Conservation (phyloP, 768 basidiomycete species). For the Boletales sp. region DNA sequence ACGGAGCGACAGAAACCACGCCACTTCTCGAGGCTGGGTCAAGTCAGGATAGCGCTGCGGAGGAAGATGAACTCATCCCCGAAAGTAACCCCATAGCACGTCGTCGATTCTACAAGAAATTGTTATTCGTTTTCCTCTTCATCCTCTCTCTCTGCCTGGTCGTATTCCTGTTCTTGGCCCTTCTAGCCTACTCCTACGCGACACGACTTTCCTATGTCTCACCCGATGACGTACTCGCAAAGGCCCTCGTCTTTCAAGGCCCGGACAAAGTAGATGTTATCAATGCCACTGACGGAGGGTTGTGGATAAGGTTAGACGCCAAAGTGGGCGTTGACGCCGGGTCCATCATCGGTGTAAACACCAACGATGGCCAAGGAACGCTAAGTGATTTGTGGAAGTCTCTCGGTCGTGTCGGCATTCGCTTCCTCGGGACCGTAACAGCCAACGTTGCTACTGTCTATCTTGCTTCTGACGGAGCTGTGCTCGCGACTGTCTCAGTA, state of each 20-base stretch:
- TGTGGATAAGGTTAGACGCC: conserved; percentile 58
- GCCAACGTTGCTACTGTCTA: conserved; percentile 50
- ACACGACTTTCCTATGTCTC: conserved; percentile 50
- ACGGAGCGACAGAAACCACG: conserved; percentile 27
- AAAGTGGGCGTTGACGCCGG: conserved; percentile 69
- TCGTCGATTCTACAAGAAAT: conserved; percentile 30
- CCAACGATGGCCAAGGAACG: conserved; percentile 40
- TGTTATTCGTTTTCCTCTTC: conserved; percentile 51
- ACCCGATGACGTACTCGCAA: conserved; percentile 55
- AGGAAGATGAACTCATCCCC: conserved; percentile 20
- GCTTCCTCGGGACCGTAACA: conserved; percentile 51
- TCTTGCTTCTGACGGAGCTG: conserved; percentile 39
- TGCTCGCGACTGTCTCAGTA: conserved; percentile 46
- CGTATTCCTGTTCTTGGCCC: conserved; percentile 38
- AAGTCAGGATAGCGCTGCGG: conserved; percentile 13
- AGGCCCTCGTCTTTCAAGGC: conserved; percentile 53
- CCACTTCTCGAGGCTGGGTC: conserved; percentile 27
- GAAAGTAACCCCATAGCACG: conserved; percentile 19
- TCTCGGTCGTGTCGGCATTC: conserved; percentile 66
- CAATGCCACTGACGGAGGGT: conserved; percentile 56
- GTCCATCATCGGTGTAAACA: conserved; percentile 51
- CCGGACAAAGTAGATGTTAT: conserved; percentile 62
- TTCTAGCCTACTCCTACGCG: conserved; percentile 67
- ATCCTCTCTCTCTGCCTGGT: conserved; percentile 51
- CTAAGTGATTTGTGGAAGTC: conserved; percentile 56